A percentile compares a stretch with the other conserved stretches of the same genome.
Evolutionary conservation across 495 filamentous ascomycete species (phyloP).

Genomic region (Venustampulla echinocandica): DNA sequence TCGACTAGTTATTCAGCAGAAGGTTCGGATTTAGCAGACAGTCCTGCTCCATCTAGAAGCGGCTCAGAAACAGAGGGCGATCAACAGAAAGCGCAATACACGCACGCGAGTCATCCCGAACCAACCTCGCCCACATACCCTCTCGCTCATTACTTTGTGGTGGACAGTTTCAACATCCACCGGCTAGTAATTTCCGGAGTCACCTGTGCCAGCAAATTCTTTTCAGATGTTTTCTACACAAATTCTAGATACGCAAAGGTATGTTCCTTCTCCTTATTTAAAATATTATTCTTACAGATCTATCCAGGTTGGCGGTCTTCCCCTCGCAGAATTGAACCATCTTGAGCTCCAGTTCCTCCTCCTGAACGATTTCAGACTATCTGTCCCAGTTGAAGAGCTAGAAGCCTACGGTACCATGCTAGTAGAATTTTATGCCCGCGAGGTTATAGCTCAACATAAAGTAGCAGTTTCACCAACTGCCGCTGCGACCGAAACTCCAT

Average conservation of each 20-base stretch:
- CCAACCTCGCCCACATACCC: constrained; percentile 18
- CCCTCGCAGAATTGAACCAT: constrained; percentile 94
- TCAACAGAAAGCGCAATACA: constrained; percentile 22
- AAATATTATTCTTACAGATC: neutral
- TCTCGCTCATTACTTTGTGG: constrained; percentile 79
- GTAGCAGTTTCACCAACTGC: constrained; percentile 5
- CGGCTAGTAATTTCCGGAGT: constrained; percentile 94
- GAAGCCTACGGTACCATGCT: constrained; percentile 98
- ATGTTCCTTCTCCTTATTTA: constrained; percentile 22
- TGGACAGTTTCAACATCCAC: constrained; percentile 99
- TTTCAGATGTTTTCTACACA: constrained; percentile 98
- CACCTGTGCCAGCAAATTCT: constrained; percentile 98
- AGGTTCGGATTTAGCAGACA: constrained; percentile 23
- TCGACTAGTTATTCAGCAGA: constrained; percentile 21
- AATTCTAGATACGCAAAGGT: constrained; percentile 99
- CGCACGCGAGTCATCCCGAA: constrained; percentile 25
- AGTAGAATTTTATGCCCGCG: constrained; percentile 93
- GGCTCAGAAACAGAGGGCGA: constrained; percentile 12
- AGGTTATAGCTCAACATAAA: constrained; percentile 60
- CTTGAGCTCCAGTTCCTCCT: constrained; percentile 94
- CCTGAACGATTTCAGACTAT: constrained; percentile 93
- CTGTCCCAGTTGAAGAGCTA: constrained; percentile 88
- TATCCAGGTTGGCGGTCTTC: constrained; percentile 85
- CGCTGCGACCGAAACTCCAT: constrained; percentile 18
- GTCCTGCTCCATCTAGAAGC: constrained; percentile 14